Evolutionary conservation across 1,139 yeast species (phyloP), one percentile per base, ranked within the genome.

Genomic region (Yamadazyma kanchanaburiensis): DNA sequence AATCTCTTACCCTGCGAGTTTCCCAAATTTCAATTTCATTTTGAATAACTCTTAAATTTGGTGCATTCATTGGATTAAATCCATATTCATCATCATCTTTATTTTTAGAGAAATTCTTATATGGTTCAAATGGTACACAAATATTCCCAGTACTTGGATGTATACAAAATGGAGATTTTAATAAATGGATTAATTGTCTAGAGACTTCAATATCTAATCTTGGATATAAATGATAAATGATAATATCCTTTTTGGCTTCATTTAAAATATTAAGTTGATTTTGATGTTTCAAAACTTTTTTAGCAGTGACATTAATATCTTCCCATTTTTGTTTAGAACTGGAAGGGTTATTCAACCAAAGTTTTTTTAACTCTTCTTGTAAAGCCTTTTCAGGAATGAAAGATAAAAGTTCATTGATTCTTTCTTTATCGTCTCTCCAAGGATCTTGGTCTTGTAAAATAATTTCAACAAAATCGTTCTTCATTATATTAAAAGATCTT

Each of bases 101-200:
- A 33, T 62, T 53, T n/a, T 50, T 55, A 3, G 62, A 52, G 18
- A 65, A 44, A 39, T 73, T 45, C 50, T 53, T 21, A 42, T 50
- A 14, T 2, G 85, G 77, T 48, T 81, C 85, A 46, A 91, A 88
- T 0, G 98, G 96, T 6, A 94, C 96, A 75, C 98, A 91, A 4
- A 91, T 85, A 46, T 88, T 84, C n/a, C 96, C 97, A 0, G 99
- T 94, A 5, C 88, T 80, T 1, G 99, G 99, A 53, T 91, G 99
- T 28, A 91, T 80, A 64, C 97, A 91, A 55, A 94, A 91, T n/a
- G 99, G 99, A 1, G 97, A 84, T 53, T 91, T 91, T 48, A 91
- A 74, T 61, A 91, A 80, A 64, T 91, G 99, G 57, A 80, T 86
- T 45, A 89, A 68, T 54, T 85, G 95, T 44, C 82, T 74, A 7